Evolutionary conservation across 2,329 filamentous ascomycete species (phyloP), one percentile per base, ranked within the genome.

Genomic region (Trichoderma citrinoviride): DNA sequence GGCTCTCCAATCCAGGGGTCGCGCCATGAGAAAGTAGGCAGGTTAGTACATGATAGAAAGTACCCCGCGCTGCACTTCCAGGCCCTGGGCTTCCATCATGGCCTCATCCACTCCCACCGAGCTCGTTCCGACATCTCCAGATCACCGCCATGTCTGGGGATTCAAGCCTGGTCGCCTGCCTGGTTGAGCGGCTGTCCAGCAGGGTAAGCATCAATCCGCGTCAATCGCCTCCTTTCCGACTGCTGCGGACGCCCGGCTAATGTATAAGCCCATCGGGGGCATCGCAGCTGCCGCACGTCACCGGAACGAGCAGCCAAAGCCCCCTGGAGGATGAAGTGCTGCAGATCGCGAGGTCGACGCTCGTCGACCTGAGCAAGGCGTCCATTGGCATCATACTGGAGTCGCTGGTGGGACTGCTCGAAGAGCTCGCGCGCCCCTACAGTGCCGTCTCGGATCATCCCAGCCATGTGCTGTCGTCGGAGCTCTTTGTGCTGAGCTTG

Each of bases 241-340:
- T 21, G 33, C 25, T 14, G 33, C 25, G 47, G 29, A 60, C 37
- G 14, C 19, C n/a, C 37, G 21, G 41, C 46, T 65, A 50, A 67
- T 43, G 25, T 37, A 19, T 25, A 41, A 46, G 43, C 33, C 29
- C 14, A 41, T 19, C 5, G 33, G 33, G 33, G 33, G 7, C 41
- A 81, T 80, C 85, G 55, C 67, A 88, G 86, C 83, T 89, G 64
- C 87, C 87, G 64, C 85, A 89, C 77, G 82, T 85, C 68, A 87
- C 85, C 64, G 86, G 86, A 71, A 84, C 82, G 65, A 80, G 81
- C 65, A 79, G 80, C 68, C 81, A 84, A 70, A 83, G 85, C 69
- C 81, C 88, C 67, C 77, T 80, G 65, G 82, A 85, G 71, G 87
- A 90, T 76, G 85, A 88, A 57, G 80, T 89, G 66, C 81, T 87